Conservation (phyloP, 1,139 yeast genomes). For the Hyphopichia khmerensis region DNA sequence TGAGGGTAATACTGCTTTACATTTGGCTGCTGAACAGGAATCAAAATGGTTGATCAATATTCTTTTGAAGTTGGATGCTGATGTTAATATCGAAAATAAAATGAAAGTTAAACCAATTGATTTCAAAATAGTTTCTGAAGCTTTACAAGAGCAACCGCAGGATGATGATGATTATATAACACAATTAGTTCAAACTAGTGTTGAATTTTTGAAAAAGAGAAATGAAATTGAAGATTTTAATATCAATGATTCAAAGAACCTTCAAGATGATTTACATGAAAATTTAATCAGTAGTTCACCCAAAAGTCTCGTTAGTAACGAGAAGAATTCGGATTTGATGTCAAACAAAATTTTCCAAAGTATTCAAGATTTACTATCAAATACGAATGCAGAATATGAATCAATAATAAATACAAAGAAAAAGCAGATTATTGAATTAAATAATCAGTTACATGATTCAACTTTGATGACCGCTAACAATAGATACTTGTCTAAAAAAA, state of each 20-base stretch:
- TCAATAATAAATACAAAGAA: conserved; percentile 35
- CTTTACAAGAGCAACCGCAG: conserved; percentile 15
- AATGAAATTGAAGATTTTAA: conserved; percentile 18
- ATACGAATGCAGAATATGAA: conserved; percentile 43
- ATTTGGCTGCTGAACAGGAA: conserved; percentile 88
- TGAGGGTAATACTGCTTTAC: conserved; percentile 86
- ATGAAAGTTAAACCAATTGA: conserved; percentile 85
- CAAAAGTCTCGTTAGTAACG: neutral
- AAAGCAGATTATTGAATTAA: conserved; percentile 36
- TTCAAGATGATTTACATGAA: conserved; percentile 2
- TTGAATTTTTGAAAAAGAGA: conserved; percentile 33
- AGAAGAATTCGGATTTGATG: conserved; percentile 6
- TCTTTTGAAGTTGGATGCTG: conserved; percentile 83
- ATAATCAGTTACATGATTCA: conserved; percentile 40
- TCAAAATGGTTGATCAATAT: conserved; percentile 79
- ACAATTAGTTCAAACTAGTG: conserved; percentile 35
- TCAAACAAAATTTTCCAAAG: conserved; percentile 40
- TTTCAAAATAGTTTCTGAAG: conserved; percentile 59
- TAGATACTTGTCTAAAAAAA: conserved; percentile 36
- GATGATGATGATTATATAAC: conserved; percentile 25
- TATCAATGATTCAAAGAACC: neutral
- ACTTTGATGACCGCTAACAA: conserved; percentile 48
- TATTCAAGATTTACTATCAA: conserved; percentile 39
- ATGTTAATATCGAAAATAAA: conserved; percentile 71
- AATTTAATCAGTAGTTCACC: neutral